phyloP scores from a whole-genome alignment of 2,329 filamentous ascomycete species.

The Cytospora piceae region DNA sequence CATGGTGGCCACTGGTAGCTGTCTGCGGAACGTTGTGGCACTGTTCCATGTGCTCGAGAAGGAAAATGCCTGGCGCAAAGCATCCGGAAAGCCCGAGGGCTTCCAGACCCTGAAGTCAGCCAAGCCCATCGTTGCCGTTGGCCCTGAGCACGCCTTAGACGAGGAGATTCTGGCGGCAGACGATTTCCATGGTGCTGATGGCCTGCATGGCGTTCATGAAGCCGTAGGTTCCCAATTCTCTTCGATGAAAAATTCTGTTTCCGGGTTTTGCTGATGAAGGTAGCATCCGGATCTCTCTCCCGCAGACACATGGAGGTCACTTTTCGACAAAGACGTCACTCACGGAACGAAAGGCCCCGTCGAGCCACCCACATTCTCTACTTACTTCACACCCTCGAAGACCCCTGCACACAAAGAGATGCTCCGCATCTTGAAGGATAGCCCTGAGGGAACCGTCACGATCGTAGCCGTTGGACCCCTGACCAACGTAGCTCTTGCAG shows the following conservation, averaged over 20 bases:
- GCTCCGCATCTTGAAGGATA: constrained; percentile 79
- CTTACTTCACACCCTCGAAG: constrained; percentile 76
- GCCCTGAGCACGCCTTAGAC: constrained; percentile 82
- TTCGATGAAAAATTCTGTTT: not conserved
- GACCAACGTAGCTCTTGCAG: constrained; percentile 91
- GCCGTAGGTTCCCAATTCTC: constrained; percentile 44
- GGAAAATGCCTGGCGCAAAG: constrained; percentile 81
- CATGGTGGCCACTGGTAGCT: constrained; percentile 53
- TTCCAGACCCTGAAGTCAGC: constrained; percentile 72
- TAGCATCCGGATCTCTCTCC: constrained; percentile 75
- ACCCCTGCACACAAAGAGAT: constrained; percentile 82
- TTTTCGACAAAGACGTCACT: constrained; percentile 57
- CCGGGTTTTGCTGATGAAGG: constrained; percentile 16
- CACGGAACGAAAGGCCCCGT: constrained; percentile 37
- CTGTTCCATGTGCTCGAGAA: constrained; percentile 91
- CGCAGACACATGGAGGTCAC: constrained; percentile 71
- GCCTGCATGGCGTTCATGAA: constrained; percentile 75
- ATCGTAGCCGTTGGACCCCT: constrained; percentile 88
- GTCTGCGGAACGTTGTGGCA: constrained; percentile 84
- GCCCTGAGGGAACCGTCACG: constrained; percentile 82
- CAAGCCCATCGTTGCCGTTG: constrained; percentile 85
- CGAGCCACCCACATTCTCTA: constrained; percentile 51
- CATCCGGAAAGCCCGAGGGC: constrained; percentile 67
- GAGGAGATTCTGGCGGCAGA: constrained; percentile 80
- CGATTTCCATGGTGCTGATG: constrained; percentile 84